These are phyloP conservation scores for Colletotrichum melonis DNA, from an alignment of 2,329 filamentous ascomycete species.

Conservation along the genomic window DNA sequence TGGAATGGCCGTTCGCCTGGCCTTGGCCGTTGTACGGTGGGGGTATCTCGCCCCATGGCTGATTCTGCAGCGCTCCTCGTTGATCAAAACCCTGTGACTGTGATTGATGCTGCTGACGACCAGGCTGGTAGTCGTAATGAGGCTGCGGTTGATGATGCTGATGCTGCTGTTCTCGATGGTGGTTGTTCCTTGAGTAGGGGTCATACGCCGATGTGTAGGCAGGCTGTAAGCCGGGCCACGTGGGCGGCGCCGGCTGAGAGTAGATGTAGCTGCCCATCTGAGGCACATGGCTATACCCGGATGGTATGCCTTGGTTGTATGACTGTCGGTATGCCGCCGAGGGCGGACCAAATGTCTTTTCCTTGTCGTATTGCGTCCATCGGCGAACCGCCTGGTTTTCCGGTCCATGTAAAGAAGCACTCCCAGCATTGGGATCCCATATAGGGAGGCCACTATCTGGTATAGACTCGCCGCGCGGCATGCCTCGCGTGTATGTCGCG, in stretches of 20 bases:
- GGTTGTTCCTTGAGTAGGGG: background rate
- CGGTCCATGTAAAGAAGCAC: slow-evolving; percentile 46
- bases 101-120: slow-evolving; percentile 13
- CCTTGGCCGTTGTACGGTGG: slow-evolving; percentile 23
- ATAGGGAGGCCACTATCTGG: slow-evolving; percentile 69
- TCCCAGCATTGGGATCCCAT: slow-evolving; percentile 61
- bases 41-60: slow-evolving; percentile 1
- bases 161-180: background rate
- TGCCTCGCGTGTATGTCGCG: slow-evolving; percentile 71
- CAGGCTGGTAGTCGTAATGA: background rate
- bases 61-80: background rate
- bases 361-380: slow-evolving; percentile 40
- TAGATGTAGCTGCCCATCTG: slow-evolving; percentile 19
- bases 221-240: slow-evolving; percentile 31
- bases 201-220: slow-evolving; percentile 31
- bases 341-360: slow-evolving; percentile 12
- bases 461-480: slow-evolving; percentile 71
- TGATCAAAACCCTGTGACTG: background rate
- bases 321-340: slow-evolving; percentile 15
- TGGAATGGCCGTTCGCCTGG: background rate
- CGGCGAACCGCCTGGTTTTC: slow-evolving; percentile 48
- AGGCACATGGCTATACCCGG: slow-evolving; percentile 9
- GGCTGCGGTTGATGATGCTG: slow-evolving; percentile 8
- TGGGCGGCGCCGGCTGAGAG: slow-evolving; percentile 23
- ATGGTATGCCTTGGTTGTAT: background rate